Evolutionary conservation across 805 yeast species (phyloP).

Genomic region (Wickerhamiella galacta): DNA sequence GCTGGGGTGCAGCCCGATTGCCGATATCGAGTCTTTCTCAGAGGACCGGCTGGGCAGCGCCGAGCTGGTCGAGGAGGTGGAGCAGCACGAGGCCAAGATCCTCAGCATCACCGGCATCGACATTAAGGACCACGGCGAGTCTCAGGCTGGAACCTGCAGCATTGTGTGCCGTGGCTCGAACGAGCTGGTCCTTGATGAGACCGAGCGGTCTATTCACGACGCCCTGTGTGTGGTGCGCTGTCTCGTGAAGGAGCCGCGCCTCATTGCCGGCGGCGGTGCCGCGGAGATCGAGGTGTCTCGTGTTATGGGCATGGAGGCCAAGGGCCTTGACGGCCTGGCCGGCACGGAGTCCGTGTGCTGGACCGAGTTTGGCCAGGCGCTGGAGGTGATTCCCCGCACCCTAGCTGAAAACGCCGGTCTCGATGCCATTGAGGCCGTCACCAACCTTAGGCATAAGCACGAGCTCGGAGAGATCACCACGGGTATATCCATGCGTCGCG

Average conservation of each 20-base stretch:
- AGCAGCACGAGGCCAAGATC: conserved; percentile 75
- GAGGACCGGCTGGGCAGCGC: conserved; percentile 89
- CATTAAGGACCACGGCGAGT: conserved; percentile 12
- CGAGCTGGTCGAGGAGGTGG: conserved; percentile 81
- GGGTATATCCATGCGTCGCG: conserved; percentile 90
- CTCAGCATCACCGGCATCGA: conserved; percentile 70
- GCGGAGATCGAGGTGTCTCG: conserved; percentile 86
- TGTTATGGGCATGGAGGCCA: conserved; percentile 49
- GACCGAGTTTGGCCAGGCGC: conserved; percentile 80
- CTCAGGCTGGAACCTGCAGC: conserved; percentile 25
- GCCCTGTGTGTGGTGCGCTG: conserved; percentile 89
- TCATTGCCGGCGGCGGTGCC: conserved; percentile 98
- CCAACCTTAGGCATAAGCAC: conserved; percentile 81
- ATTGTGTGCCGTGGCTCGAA: conserved; percentile 93
- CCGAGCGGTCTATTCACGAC: conserved; percentile 94
- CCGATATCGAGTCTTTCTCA: conserved; percentile 82
- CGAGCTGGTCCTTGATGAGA: conserved; percentile 74
- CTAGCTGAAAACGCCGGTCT: conserved; percentile 91
- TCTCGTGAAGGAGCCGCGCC: conserved; percentile 69
- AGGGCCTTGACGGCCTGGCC: conserved; percentile 34
- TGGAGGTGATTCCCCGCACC: conserved; percentile 86
- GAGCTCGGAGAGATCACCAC: conserved; percentile 81
- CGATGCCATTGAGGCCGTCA: conserved; percentile 78
- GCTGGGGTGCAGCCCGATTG: conserved; percentile 87
- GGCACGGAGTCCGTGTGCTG: conserved; percentile 86